Conservation (phyloP, 768 basidiomycete genomes). For the Leccinum boreale region DNA sequence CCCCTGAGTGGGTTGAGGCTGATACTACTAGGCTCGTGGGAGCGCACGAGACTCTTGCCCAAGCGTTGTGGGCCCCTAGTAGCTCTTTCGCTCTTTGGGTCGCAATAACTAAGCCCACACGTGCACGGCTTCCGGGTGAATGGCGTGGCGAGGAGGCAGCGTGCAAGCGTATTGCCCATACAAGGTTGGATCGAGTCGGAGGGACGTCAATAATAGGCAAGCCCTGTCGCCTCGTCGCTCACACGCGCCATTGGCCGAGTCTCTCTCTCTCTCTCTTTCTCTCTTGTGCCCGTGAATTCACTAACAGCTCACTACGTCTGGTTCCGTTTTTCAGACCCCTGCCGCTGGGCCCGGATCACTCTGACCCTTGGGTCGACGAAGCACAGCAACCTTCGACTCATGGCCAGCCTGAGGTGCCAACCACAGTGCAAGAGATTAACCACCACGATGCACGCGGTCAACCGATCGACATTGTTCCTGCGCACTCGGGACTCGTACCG, state of each 20-base stretch:
- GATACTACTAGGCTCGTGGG: slow-evolving; percentile 22
- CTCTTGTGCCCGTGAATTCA: background rate
- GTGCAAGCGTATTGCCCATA: slow-evolving; percentile 5
- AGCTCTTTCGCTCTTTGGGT: background rate
- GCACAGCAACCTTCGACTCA: background rate
- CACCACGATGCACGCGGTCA: slow-evolving; percentile 23
- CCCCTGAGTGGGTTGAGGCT: slow-evolving; percentile 30
- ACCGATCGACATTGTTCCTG: slow-evolving; percentile 13
- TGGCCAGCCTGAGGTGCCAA: background rate
- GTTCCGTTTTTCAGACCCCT: background rate
- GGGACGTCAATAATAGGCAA: background rate
- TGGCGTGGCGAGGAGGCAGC: slow-evolving; percentile 13
- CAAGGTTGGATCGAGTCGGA: slow-evolving; percentile 9
- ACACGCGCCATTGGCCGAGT: slow-evolving; percentile 16
- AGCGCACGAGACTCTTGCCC: slow-evolving; percentile 11
- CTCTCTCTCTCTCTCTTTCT: background rate
- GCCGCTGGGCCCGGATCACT: slow-evolving; percentile 12
- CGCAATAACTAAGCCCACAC: slow-evolving; percentile 1
- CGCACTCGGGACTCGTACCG: slow-evolving; percentile 4
- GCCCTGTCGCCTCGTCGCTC: slow-evolving; percentile 23
- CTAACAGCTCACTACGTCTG: slow-evolving; percentile 14
- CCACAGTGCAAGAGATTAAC: slow-evolving; percentile 21
- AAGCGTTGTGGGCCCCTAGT: background rate
- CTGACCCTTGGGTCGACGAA: slow-evolving; percentile 1
- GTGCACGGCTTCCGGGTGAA: slow-evolving; percentile 1